Evolutionary conservation across 768 basidiomycete species (phyloP), one percentile per base, ranked within the genome.

Genomic region (Psilocybe cyanescens): DNA sequence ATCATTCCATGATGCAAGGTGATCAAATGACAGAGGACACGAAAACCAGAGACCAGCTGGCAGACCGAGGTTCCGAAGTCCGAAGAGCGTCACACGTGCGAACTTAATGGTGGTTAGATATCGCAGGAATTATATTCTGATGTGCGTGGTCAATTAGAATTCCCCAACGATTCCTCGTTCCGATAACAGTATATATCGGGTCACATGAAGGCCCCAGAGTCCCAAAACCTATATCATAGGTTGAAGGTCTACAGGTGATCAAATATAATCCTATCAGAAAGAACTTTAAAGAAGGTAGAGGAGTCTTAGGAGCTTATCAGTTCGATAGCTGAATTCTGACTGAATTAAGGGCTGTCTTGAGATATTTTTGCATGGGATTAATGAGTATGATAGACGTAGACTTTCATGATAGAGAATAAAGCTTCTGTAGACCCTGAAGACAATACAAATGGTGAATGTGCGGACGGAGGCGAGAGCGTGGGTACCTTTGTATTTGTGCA

Each of bases 11-110:
- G 49, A 14, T 30, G 37, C 50, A n/a, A 35, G 37, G 19, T 58
- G 57, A 58, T 58, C 57, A 58, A 58, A 35, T 58, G 57, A 58
- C 57, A 50, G 24, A 16, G 50, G 39, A n/a, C 51, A 53, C 33
- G 30, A 53, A 53, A 33, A 53, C 51, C 51, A 53, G 8, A 53
- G 50, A 59, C 50, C 47, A 58, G 47, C 48, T 58, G 57, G 49
- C 58, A 59, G 37, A 51, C 33, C 35, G 31, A 44, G 37, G 58
- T 51, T 49, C 58, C 58, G 57, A 58, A 28, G 41, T 59, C 49
- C 49, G 49, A 31, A 41, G 16, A 37, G 51, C 33, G 17, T 53
- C 51, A 31, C 51, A 53, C 11, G 51, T 16, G 16, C 31, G 19
- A 28, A 31, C 19, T 31, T 29, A 5, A 31, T 30, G 30, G 5